Conservation (phyloP, 2,329 filamentous ascomycete genomes). For the Colletotrichum sp. region DNA sequence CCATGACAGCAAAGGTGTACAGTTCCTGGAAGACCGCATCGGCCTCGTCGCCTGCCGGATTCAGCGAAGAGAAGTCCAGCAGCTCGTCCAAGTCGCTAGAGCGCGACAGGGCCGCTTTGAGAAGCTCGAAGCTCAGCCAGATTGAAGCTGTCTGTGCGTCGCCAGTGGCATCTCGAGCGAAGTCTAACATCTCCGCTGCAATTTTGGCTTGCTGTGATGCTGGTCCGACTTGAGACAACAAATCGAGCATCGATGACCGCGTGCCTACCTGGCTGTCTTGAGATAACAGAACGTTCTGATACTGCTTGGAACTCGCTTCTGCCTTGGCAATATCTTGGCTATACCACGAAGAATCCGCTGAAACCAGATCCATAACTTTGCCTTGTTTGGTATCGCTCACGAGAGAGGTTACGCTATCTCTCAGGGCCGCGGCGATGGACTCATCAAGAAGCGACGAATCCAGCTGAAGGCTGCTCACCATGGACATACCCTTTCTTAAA, state of each 20-base stretch:
- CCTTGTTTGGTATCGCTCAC: slow-evolving; percentile 35
- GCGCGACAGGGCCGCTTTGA: slow-evolving; percentile 61
- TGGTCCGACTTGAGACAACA: slow-evolving; percentile 61
- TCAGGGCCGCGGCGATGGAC: slow-evolving; percentile 69
- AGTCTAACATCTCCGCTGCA: slow-evolving; percentile 68
- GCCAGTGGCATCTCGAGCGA: slow-evolving; percentile 62
- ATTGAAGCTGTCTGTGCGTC: slow-evolving; percentile 71
- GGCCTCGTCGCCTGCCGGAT: slow-evolving; percentile 41
- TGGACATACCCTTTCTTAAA: slow-evolving; percentile 73
- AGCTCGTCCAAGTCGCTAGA: slow-evolving; percentile 69
- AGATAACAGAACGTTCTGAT: slow-evolving; percentile 66
- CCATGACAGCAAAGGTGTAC: slow-evolving; percentile 70
- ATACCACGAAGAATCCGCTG: slow-evolving; percentile 30
- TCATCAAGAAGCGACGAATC: slow-evolving; percentile 72
- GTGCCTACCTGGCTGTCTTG: slow-evolving; percentile 72
- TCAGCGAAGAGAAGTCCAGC: slow-evolving; percentile 58
- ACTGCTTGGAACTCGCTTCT: slow-evolving; percentile 37
- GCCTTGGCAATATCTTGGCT: slow-evolving; percentile 31
- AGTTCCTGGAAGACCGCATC: slow-evolving; percentile 65
- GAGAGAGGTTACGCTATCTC: slow-evolving; percentile 70
- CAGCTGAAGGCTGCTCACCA: slow-evolving; percentile 68
- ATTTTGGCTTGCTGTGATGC: slow-evolving; percentile 66
- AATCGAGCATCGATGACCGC: slow-evolving; percentile 58
- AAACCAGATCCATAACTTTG: slow-evolving; percentile 35
- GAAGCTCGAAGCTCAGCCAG: slow-evolving; percentile 79